Evolutionary conservation across 768 basidiomycete species (phyloP), one percentile per base, ranked within the genome.

Genomic region (Mycena venus): DNA sequence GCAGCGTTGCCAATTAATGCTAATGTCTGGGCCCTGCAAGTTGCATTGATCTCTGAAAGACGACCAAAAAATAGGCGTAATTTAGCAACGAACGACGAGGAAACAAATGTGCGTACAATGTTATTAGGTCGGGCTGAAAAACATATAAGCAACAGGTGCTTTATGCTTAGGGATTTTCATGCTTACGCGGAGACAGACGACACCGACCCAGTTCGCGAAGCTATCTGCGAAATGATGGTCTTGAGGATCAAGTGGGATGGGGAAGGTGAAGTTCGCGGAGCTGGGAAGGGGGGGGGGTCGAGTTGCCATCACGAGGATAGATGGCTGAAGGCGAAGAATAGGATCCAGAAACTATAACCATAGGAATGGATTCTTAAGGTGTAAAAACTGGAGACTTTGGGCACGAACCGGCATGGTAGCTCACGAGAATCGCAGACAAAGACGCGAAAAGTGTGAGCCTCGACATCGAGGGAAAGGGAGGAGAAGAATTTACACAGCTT

Each of bases 1-100:
- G 49, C 68, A 70, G 29, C 53, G 53, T 1, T 8, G 7, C 36
- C 36, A 38, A 14, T 38, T 1, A n/a, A n/a, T n/a, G n/a, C n/a
- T n/a, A n/a, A n/a, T n/a, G n/a, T 25, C 27, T 31, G 12, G 36
- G 14, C 0, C n/a, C 68, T 23, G 14, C 23, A 32, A 14, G 2
- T 27, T 9, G 44, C 68, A 69, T 61, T 69, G n/a, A 31, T 25
- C 32, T 38, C 68, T 69, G 19, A 61, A 21, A n/a, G n/a, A n/a
- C n/a, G n/a, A n/a, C n/a, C 51, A 29, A 4, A 1, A 56, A 21
- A 12, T 31, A 15, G 27, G 8, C 9, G 25, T 19, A 34, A 9
- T 14, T 4, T 31, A 7, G 55, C 31, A 19, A 8, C 6, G 6
- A 3, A 10, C 8, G 25, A 55, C 2, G n/a, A n/a, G n/a, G n/a